Evolutionary conservation across 1,139 yeast genomes (phyloP), one percentile per base, ranked within the genome.

Genomic region (Candida sp.): DNA sequence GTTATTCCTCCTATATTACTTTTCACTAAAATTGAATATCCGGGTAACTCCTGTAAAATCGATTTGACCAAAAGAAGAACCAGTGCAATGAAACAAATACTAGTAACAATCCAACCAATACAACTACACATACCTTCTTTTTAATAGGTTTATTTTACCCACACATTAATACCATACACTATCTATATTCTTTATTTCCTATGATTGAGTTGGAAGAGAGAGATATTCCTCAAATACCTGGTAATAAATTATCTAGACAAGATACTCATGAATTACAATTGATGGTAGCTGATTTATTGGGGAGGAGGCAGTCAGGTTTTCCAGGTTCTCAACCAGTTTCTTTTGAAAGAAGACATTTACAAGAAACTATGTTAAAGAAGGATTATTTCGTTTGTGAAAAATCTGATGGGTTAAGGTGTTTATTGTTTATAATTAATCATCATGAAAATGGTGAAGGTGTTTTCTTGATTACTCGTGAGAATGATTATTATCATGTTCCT

Each of bases 311-410:
- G 45, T 64, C 73, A 23, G 57, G 67, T 2, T 88, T 88, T 54
- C 91, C 95, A 4, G 98, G 98, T 0, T 84, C 97, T 1, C 99
- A 95, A 64, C 99, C 99, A 0, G 89, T 93, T 1, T 88, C 97
- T 33, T 91, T 95, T 61, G 84, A 88, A 39, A 73, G 89, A 46
- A 71, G 73, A 35, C 97, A 91, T 64, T 71, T 93, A 35, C 69
- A 72, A 5, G 81, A 81, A 43, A 80, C 82, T 33, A 67, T 93
- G 41, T 61, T 77, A 60, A 68, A 85, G 29, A 62, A 64, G 46
- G 79, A 72, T 55, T 93, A 90, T 60, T 85, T 82, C 55, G 99
- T 93, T 0, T 93, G 99, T 67, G 99, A 95, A 58, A 95, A 95
- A 61, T 82, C 95, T 0, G 99, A 95, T 63, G 99, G 99, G 0